Percentiles rank a stretch among this genome's conserved stretches.
Evolutionary conservation across 345 rosid genomes (phyloP).

Genomic region (Balakata baccata): DNA sequence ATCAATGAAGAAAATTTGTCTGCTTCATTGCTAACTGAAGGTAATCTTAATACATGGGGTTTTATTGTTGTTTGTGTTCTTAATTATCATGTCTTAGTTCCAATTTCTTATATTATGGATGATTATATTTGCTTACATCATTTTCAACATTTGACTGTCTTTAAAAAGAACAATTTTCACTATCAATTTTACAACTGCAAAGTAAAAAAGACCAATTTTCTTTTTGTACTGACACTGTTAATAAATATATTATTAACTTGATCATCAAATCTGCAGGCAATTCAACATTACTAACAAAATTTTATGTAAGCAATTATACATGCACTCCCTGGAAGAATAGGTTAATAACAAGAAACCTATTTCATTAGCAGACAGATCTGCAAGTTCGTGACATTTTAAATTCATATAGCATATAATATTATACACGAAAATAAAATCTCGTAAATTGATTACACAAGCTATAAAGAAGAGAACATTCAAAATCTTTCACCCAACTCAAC

Average conservation of each 20-base stretch:
- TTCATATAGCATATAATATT: slow-evolving; percentile 12
- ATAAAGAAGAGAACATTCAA: background rate
- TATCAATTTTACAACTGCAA: no score
- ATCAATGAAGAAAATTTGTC: slow-evolving; percentile 52
- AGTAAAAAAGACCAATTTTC: no score
- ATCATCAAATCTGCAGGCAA: no score
- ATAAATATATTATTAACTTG: no score
- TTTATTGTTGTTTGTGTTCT: slow-evolving; percentile 7
- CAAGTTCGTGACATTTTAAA: background rate
- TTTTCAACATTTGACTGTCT: background rate
- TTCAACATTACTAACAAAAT: no score
- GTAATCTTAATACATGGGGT: slow-evolving; percentile 19
- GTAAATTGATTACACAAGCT: slow-evolving; percentile 15
- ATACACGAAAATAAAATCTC: slow-evolving; percentile 11
- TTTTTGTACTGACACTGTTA: no score
- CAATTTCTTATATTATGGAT: background rate
- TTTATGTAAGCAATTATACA: no score
- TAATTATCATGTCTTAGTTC: no score
- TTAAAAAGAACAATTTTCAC: no score
- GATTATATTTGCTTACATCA: background rate
- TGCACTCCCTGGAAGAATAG: no score
- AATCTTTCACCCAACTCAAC: slow-evolving; percentile 5
- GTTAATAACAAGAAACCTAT: no score
- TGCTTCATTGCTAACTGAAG: slow-evolving; percentile 46
- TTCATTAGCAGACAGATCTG: no score